A percentile compares a stretch with the other conserved stretches of the same genome.
phyloP scores from a whole-genome alignment of 1,284 basidiomycete genomes.

The Xerocomus nothofagi region DNA sequence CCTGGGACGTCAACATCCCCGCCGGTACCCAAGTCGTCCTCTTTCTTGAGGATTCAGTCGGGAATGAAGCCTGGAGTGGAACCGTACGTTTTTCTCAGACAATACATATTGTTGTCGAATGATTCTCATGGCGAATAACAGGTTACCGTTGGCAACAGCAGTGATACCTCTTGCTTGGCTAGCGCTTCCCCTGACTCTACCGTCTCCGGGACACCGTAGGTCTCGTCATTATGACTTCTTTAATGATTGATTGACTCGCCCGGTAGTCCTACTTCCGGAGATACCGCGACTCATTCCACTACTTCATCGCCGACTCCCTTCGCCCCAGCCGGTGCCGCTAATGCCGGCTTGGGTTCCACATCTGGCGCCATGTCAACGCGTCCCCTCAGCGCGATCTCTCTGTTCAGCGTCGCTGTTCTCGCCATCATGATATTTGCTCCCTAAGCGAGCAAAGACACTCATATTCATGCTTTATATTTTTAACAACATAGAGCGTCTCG shows the following conservation, averaged over 20 bases:
- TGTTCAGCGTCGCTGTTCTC: slow-evolving; percentile 19
- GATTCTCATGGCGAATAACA: slow-evolving; percentile 26
- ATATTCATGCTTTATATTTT: slow-evolving; percentile 1
- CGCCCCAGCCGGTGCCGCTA: slow-evolving; percentile 51
- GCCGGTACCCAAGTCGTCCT: slow-evolving; percentile 52
- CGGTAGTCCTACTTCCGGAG: slow-evolving; percentile 6
- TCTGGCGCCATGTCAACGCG: slow-evolving; percentile 24
- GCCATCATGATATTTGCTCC: slow-evolving; percentile 18
- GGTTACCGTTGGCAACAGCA: slow-evolving; percentile 54
- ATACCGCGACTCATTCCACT: background rate
- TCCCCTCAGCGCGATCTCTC: slow-evolving; percentile 16
- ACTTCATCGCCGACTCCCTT: slow-evolving; percentile 16
- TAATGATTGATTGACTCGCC: background rate
- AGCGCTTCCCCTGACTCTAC: slow-evolving; percentile 21
- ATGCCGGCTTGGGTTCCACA: slow-evolving; percentile 45
- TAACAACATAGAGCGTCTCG: background rate
- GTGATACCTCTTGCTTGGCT: slow-evolving; percentile 50
- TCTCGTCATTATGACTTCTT: slow-evolving; percentile 6
- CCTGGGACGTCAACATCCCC: slow-evolving; percentile 49
- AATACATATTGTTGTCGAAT: background rate
- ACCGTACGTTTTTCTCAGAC: slow-evolving; percentile 41
- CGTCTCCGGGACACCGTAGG: slow-evolving; percentile 24
- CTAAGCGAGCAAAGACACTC: slow-evolving; percentile 13
- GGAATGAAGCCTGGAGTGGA: slow-evolving; percentile 65
- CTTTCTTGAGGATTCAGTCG: slow-evolving; percentile 53